Conservation (phyloP, 495 filamentous ascomycete genomes). For the Talaromyces stipitatus region DNA sequence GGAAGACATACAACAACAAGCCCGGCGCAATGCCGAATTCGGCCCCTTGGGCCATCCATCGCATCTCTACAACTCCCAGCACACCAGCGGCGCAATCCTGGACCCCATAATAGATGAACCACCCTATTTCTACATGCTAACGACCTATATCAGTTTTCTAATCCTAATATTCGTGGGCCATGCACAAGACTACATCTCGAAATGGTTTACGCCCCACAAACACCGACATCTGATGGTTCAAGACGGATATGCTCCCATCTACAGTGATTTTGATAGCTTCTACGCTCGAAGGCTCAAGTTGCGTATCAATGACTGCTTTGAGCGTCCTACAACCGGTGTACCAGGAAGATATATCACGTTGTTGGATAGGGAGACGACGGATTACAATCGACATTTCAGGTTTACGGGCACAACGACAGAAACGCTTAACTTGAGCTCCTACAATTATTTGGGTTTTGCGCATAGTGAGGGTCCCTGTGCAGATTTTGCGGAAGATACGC, state of each 20-base stretch:
- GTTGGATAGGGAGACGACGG: slow-evolving; percentile 66
- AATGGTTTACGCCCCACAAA: slow-evolving; percentile 62
- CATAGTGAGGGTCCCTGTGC: slow-evolving; percentile 88
- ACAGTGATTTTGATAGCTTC: slow-evolving; percentile 91
- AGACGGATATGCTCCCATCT: slow-evolving; percentile 81
- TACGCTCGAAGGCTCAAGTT: slow-evolving; percentile 82
- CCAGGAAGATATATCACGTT: slow-evolving; percentile 80
- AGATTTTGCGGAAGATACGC: slow-evolving; percentile 72
- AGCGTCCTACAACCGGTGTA: slow-evolving; percentile 76
- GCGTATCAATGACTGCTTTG: slow-evolving; percentile 85
- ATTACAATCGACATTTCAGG: slow-evolving; percentile 70
- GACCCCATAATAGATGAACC: slow-evolving; percentile 78
- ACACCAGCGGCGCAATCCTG: slow-evolving; percentile 57
- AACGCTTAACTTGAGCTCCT: slow-evolving; percentile 87
- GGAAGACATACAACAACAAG: slow-evolving; percentile 54
- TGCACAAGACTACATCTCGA: slow-evolving; percentile 80
- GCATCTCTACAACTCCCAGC: slow-evolving; percentile 70
- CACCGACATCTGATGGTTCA: slow-evolving; percentile 64
- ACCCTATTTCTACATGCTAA: slow-evolving; percentile 78
- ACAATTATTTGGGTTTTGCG: slow-evolving; percentile 91
- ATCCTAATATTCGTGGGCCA: slow-evolving; percentile 83
- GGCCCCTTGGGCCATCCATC: slow-evolving; percentile 62
- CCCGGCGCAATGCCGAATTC: slow-evolving; percentile 71
- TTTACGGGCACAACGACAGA: slow-evolving; percentile 72
- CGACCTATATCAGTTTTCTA: slow-evolving; percentile 89